A percentile compares a stretch with the other conserved stretches of the same genome.
phyloP scores from a whole-genome alignment of 2,329 filamentous ascomycete species.

The Fusarium secorum region DNA sequence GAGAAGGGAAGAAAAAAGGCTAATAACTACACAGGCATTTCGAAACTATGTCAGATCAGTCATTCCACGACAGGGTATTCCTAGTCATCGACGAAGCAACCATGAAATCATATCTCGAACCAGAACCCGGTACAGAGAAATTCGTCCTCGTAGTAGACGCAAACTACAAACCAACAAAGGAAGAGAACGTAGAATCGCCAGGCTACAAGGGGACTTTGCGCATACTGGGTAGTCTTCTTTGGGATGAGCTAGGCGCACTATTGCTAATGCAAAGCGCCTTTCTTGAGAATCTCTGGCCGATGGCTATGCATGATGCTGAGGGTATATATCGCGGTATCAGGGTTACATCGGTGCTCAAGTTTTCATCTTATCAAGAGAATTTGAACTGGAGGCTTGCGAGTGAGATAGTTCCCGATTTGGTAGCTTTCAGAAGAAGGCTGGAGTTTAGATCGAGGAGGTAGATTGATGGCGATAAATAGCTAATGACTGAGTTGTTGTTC shows the following conservation, averaged over 20 bases:
- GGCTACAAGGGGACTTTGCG: constrained; percentile 35
- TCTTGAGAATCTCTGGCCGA: constrained; percentile 34
- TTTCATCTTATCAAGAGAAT: background rate
- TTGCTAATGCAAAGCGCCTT: constrained; percentile 42
- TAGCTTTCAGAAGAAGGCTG: accelerated
- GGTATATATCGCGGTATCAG: constrained; percentile 27
- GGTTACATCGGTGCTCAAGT: constrained; percentile 1
- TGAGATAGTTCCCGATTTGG: constrained; percentile 1
- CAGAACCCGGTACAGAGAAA: background rate
- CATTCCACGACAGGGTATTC: constrained; percentile 3
- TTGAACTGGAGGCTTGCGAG: constrained; percentile 8
- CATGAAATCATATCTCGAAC: constrained; percentile 39
- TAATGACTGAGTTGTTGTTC: accelerated
- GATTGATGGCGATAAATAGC: accelerated
- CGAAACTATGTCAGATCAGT: background rate
- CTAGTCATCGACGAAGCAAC: constrained; percentile 37
- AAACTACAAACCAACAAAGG: background rate
- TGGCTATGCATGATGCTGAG: constrained; percentile 30
- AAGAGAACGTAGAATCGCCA: background rate
- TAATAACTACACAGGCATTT: constrained; percentile 16
- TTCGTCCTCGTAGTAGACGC: constrained; percentile 35
- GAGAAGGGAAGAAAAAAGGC: background rate
- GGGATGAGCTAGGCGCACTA: constrained; percentile 41
- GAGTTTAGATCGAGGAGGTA: background rate
- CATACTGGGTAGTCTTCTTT: constrained; percentile 36